These are phyloP conservation scores for Trifolium repens DNA, from an alignment of 306 rosid genomes.

Conservation along the genomic window DNA sequence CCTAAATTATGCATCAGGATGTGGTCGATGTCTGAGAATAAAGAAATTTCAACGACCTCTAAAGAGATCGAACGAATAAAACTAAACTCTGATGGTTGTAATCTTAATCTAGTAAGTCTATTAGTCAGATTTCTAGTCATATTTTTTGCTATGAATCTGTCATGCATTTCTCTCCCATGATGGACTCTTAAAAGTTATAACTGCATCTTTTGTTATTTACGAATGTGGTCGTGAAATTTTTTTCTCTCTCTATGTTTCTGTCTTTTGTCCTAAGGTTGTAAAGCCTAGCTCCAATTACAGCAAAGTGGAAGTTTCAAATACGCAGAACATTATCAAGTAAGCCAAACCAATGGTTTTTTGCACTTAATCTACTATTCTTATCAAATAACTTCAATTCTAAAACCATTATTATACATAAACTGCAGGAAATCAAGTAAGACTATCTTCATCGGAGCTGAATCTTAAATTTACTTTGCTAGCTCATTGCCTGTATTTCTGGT, in stretches of 20 bases:
- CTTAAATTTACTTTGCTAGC: slow-evolving; percentile 51
- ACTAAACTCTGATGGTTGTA: slow-evolving; percentile 51
- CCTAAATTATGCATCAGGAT: slow-evolving; percentile 59
- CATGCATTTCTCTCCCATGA: background rate
- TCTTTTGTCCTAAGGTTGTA: slow-evolving; percentile 47
- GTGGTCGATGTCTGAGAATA: slow-evolving; percentile 64
- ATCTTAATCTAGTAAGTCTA: slow-evolving; percentile 64
- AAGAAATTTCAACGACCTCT: slow-evolving; percentile 53
- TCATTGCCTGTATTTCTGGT: slow-evolving; percentile 46
- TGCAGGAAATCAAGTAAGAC: slow-evolving; percentile 68
- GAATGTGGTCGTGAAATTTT: slow-evolving; percentile 13
- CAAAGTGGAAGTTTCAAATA: slow-evolving; percentile 51
- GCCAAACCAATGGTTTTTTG: slow-evolving; percentile 46
- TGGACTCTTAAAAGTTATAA: background rate
- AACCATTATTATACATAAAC: slow-evolving; percentile 35
- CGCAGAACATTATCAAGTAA: slow-evolving; percentile 55
- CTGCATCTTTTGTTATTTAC: slow-evolving; percentile 33
- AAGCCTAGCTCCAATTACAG: slow-evolving; percentile 53
- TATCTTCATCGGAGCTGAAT: slow-evolving; percentile 58
- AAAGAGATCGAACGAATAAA: slow-evolving; percentile 47
- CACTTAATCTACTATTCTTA: slow-evolving; percentile 24
- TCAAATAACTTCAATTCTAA: slow-evolving; percentile 31
- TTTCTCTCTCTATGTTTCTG: slow-evolving; percentile 28
- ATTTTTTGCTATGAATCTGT: background rate
- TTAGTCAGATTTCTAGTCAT: slow-evolving; percentile 21